Evolutionary conservation across 805 yeast species (phyloP), one percentile per base, ranked within the genome.

Genomic region (Ogataea degrootiae): DNA sequence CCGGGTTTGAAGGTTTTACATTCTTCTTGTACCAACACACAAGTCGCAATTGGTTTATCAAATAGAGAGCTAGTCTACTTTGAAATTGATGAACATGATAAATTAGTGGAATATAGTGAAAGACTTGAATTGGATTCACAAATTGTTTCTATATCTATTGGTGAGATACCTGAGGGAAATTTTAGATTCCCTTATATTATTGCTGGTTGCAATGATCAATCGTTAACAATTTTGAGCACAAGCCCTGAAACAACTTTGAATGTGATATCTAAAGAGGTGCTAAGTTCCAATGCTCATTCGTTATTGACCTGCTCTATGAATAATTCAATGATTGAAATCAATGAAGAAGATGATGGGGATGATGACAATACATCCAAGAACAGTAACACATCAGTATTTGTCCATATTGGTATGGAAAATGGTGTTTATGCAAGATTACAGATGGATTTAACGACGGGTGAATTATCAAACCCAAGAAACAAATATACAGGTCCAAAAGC

Each of bases 371-470:
- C 44, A 37, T 5, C 21, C 14, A 46, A 35, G 44, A 41, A 7
- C 38, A 46, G 6, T 0, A 39, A 51, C 16, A 49, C 50, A 39
- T 49, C 55, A 0, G 48, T 69, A 3, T 73, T 68, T 49, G 73
- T 87, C 11, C 95, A 90, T 63, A 76, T 89, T 43, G 97, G 97
- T 1, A 73, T 90, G 72, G 75, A 69, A n/a, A 87, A 82, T 62
- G 98, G 98, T 19, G 79, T 91, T 1, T 88, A 85, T 66, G 82
- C 83, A 2, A 70, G 83, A 16, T 77, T 88, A 0, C 66, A 69
- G 6, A 55, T 90, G 36, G 88, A 86, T 58, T 58, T 62, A 0
- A 57, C 68, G 5, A 71, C 83, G 4, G 97, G 96, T 3, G 73
- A 79, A 19, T 61, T 85, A 14, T 68, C 77, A 1, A 83, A 85